Evolutionary conservation across 495 filamentous ascomycete species (phyloP), one percentile per base, ranked within the genome.

Genomic region (Hyaloscypha finlandica): DNA sequence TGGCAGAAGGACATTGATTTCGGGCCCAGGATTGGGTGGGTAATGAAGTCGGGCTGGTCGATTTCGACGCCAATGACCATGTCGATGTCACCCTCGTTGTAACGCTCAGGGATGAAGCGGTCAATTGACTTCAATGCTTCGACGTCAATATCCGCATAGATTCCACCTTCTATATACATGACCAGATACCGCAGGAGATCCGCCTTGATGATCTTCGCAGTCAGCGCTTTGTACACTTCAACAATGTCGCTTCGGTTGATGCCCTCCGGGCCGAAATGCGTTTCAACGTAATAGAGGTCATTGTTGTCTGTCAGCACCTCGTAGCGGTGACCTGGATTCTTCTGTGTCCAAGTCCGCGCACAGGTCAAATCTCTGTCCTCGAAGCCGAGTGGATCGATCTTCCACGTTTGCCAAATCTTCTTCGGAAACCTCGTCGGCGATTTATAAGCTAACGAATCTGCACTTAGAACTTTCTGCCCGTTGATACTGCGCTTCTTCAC

Each of bases 331-430:
- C 77, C 76, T 32, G 84, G 87, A 71, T 90, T 90, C 69, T 81
- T 83, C 19, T 68, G 68, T 0, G 80, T 79, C 88, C 88, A 90
- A 16, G 85, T 82, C 61, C 78, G 80, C 20, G 86, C 86, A 1
- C 75, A 72, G 29, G 73, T 73, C 63, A 80, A 74, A 65, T 90
- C 86, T 22, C 84, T 78, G 63, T 81, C 78, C 64, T 86, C 85
- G 66, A 89, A 86, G 1, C 75, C 74, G 42, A 88, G 76, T 6
- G 86, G 81, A 70, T 84, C 80, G 35, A 86, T 81, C 73, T 89
- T 88, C 88, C 88, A 90, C 11, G 85, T 84, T 74, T 90, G 88
- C 88, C 88, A 90, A 66, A 90, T 87, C 72, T 87, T 87, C 35
- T 72, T 71, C 16, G 82, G 82, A 59, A 85, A 81, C 20, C 37